Conservation (phyloP, 495 filamentous ascomycete genomes). For the Penicillium lagena region DNA sequence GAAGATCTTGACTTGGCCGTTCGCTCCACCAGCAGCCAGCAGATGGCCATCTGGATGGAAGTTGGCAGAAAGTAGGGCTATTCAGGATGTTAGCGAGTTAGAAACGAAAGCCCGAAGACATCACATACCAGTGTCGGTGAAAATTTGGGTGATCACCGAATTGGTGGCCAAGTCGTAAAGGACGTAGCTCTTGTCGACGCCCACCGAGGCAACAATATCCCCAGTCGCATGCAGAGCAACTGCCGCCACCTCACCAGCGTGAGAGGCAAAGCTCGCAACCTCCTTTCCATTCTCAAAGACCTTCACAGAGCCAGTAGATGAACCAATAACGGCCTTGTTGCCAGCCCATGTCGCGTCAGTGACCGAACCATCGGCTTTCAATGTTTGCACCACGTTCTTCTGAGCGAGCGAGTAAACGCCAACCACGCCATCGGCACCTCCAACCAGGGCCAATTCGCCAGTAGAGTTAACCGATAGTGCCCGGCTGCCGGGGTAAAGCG, state of each 20-base stretch:
- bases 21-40: constrained; percentile 71
- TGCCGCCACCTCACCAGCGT: constrained; percentile 73
- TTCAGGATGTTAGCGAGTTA: constrained; percentile 3
- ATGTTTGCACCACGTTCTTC: constrained; percentile 58
- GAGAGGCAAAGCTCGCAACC: constrained; percentile 59
- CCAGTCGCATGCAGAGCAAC: constrained; percentile 79
- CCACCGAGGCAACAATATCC: constrained; percentile 79
- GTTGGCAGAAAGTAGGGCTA: constrained; percentile 68
- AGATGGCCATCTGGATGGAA: constrained; percentile 97
- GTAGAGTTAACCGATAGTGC: constrained; percentile 59
- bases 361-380: constrained; percentile 62
- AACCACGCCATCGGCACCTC: constrained; percentile 69
- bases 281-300: constrained; percentile 65
- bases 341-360: constrained; percentile 79
- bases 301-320: constrained; percentile 69
- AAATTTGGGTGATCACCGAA: constrained; percentile 66
- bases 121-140: constrained; percentile 71
- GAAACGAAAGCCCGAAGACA: background rate
- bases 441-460: constrained; percentile 68
- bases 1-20: constrained; percentile 78
- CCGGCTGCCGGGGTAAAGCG: constrained; percentile 57
- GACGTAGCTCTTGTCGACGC: constrained; percentile 87
- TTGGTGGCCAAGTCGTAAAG: constrained; percentile 74
- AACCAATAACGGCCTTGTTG: constrained; percentile 62
- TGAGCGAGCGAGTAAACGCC: constrained; percentile 74